phyloP scores from a whole-genome alignment of 1,139 yeast genomes.

The Pichia sp. region DNA sequence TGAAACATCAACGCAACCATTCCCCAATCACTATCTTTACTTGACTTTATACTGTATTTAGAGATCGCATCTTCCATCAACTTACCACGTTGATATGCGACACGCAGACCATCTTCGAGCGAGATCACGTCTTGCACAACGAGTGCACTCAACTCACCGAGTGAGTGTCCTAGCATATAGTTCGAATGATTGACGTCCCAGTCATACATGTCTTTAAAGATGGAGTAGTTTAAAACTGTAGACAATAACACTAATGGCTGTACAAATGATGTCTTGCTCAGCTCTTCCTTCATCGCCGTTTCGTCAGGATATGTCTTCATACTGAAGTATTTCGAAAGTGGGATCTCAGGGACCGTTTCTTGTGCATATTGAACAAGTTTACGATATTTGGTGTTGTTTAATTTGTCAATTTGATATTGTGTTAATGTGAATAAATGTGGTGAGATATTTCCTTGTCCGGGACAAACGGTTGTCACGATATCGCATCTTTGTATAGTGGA shows the following conservation, averaged over 20 bases:
- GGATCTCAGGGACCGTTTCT: constrained; percentile 9
- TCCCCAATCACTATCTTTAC: constrained; percentile 21
- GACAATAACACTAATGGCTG: constrained; percentile 35
- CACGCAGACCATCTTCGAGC: constrained; percentile 27
- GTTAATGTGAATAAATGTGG: constrained; percentile 14
- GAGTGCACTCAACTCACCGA: constrained; percentile 35
- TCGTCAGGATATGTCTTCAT: constrained; percentile 5
- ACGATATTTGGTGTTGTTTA: constrained; percentile 1
- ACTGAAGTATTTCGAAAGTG: constrained; percentile 9
- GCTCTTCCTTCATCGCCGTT: neutral
- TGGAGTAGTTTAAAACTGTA: constrained; percentile 25
- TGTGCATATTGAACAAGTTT: constrained; percentile 7
- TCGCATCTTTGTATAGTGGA: neutral
- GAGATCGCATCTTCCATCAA: constrained; percentile 31
- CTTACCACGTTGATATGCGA: constrained; percentile 32
- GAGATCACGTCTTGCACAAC: constrained; percentile 29
- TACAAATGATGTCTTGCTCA: constrained; percentile 32
- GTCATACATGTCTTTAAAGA: constrained; percentile 21
- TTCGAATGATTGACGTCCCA: constrained; percentile 25
- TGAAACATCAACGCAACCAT: constrained; percentile 33
- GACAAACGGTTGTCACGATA: constrained; percentile 14
- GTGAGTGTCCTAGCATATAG: constrained; percentile 35
- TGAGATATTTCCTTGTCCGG: constrained; percentile 22
- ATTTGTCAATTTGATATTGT: constrained; percentile 14
- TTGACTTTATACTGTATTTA: neutral